These are phyloP conservation scores for Lycium barbarum DNA, from an alignment of 257 asterid species.

Conservation along the genomic window DNA sequence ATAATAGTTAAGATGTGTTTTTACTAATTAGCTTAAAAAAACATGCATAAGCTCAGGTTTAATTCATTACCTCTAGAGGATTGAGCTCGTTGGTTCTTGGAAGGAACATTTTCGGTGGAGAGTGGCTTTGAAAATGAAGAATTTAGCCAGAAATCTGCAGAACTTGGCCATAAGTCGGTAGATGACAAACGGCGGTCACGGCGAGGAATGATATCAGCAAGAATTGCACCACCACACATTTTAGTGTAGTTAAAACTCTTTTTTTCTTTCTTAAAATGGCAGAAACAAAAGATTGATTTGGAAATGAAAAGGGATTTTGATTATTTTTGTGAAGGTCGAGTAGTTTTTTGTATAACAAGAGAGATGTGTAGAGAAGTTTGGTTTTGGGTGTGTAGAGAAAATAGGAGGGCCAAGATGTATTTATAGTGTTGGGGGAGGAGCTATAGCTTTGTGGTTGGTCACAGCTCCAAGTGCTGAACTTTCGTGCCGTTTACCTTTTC, in stretches of 20 bases:
- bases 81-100: constrained; percentile 48
- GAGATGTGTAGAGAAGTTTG: background rate
- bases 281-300: background rate
- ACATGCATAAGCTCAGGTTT: background rate
- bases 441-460: background rate
- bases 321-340: background rate
- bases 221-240: constrained; percentile 92
- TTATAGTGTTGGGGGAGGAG: background rate
- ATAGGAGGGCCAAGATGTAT: background rate
- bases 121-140: background rate
- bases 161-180: constrained; percentile 46
- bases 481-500: constrained; percentile 8
- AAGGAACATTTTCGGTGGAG: constrained; percentile 27
- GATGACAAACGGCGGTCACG: constrained; percentile 54
- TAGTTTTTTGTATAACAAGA: background rate
- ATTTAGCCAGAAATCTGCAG: constrained; percentile 62
- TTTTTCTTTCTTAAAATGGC: background rate
- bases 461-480: background rate
- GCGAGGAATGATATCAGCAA: constrained; percentile 59
- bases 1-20: background rate
- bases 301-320: background rate
- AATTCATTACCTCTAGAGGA: constrained; percentile 46
- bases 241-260: background rate
- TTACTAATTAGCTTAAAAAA: background rate
- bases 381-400: background rate